A percentile compares a stretch with the other conserved stretches of the same genome.
phyloP scores from a whole-genome alignment of 1,139 yeast genomes.

The Protomyces gravidus region DNA sequence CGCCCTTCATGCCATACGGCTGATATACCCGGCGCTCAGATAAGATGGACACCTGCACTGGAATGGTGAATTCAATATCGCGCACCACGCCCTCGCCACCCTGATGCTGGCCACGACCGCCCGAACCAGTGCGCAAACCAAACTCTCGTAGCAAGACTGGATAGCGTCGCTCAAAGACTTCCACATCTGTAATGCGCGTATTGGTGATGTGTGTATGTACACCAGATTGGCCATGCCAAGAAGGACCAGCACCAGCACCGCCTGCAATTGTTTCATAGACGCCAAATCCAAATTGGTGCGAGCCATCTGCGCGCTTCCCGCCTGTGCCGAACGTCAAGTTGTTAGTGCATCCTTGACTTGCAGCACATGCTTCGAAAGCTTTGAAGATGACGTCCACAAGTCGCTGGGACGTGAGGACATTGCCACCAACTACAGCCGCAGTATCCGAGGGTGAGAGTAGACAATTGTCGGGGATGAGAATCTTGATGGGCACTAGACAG shows the following conservation, averaged over 20 bases:
- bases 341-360: conserved; percentile 64
- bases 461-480: conserved; percentile 64
- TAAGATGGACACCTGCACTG: conserved; percentile 55
- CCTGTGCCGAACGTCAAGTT: conserved; percentile 66
- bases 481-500: conserved; percentile 64
- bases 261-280: conserved; percentile 51
- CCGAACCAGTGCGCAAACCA: conserved; percentile 52
- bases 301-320: conserved; percentile 44
- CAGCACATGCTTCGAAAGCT: conserved; percentile 73
- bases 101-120: conserved; percentile 52
- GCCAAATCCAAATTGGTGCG: conserved; percentile 52
- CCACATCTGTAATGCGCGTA: conserved; percentile 67
- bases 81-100: conserved; percentile 66
- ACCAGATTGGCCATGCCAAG: conserved; percentile 60
- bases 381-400: conserved; percentile 72
- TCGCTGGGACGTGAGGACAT: conserved; percentile 81
- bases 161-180: conserved; percentile 60
- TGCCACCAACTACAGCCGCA: conserved; percentile 86
- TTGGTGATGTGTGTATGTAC: conserved; percentile 71
- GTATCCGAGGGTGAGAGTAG: conserved; percentile 65
- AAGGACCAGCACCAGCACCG: conserved; percentile 59
- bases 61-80: conserved; percentile 55
- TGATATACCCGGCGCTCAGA: conserved; percentile 58
- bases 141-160: conserved; percentile 60
- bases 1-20: conserved; percentile 62